Evolutionary conservation across 805 yeast species (phyloP).

Genomic region (Wickerhamiella spandovensis): DNA sequence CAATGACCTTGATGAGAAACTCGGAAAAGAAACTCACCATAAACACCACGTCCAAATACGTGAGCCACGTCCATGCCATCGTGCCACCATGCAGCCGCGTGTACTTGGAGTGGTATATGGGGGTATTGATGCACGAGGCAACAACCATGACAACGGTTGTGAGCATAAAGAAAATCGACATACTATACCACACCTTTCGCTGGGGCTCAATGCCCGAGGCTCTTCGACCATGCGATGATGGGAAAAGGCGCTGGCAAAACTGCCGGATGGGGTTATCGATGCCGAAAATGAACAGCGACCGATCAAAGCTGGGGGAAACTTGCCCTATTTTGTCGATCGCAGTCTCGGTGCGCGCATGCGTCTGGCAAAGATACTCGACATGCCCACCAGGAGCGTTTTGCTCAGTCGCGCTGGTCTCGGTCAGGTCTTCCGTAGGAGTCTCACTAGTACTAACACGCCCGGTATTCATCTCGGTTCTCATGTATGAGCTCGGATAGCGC

Average conservation of each 20-base stretch:
- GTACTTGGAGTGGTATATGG: constrained; percentile 36
- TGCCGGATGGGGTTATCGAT: constrained; percentile 53
- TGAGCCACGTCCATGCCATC: constrained; percentile 44
- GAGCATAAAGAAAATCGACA: constrained; percentile 43
- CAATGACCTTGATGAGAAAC: constrained; percentile 59
- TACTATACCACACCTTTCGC: constrained; percentile 34
- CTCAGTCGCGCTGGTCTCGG: not conserved
- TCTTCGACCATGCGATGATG: constrained; percentile 55
- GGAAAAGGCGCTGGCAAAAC: constrained; percentile 63
- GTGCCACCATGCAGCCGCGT: constrained; percentile 4
- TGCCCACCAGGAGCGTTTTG: constrained; percentile 2
- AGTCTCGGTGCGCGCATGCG: constrained; percentile 29
- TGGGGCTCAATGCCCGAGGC: constrained; percentile 57
- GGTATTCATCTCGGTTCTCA: not conserved
- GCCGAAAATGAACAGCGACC: constrained; percentile 48
- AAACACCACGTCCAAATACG: constrained; percentile 46
- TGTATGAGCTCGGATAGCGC: constrained; percentile 11
- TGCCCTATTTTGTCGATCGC: constrained; percentile 32
- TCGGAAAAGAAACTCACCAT: constrained; percentile 53
- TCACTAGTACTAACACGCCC: not conserved
- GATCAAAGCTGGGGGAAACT: constrained; percentile 55
- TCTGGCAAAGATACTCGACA: constrained; percentile 16
- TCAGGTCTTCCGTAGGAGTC: not conserved
- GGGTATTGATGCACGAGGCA: constrained; percentile 69
- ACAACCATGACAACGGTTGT: constrained; percentile 59